Percentiles rank a stretch among this genome's conserved stretches.
Conservation (phyloP, 1,284 basidiomycete species). For the Fereydounia khargensis region DNA sequence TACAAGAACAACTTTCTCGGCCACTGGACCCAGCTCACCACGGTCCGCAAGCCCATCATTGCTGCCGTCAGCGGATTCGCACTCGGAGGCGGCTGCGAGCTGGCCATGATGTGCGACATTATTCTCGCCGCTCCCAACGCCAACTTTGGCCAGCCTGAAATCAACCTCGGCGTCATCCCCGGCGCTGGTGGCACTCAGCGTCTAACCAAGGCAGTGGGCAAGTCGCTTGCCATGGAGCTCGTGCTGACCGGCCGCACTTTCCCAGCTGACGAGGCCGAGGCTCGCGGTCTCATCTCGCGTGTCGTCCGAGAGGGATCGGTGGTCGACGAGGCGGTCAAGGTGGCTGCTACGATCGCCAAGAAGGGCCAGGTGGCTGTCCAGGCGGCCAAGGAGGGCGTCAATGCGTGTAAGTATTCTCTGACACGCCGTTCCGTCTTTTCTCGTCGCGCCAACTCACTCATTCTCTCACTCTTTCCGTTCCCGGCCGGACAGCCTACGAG, state of each 20-base stretch:
- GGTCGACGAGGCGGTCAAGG: slow-evolving; percentile 80
- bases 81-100: slow-evolving; percentile 92
- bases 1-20: slow-evolving; percentile 87
- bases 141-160: slow-evolving; percentile 93
- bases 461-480: not conserved
- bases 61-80: slow-evolving; percentile 95
- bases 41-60: slow-evolving; percentile 85
- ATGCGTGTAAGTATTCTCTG: slow-evolving; percentile 68
- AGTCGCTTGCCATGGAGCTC: slow-evolving; percentile 93
- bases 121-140: slow-evolving; percentile 91
- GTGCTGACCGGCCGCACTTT: slow-evolving; percentile 75
- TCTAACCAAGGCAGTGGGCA: slow-evolving; percentile 81
- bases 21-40: slow-evolving; percentile 76
- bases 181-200: slow-evolving; percentile 81
- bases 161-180: slow-evolving; percentile 94
- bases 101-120: slow-evolving; percentile 94
- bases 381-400: slow-evolving; percentile 93
- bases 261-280: slow-evolving; percentile 76
- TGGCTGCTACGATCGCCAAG: slow-evolving; percentile 76
- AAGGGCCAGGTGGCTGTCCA: slow-evolving; percentile 83
- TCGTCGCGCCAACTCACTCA: not conserved
- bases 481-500: slow-evolving; percentile 65
- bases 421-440: not conserved
- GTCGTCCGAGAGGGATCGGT: slow-evolving; percentile 71
- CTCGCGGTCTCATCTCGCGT: slow-evolving; percentile 79